phyloP scores from a whole-genome alignment of 257 asterid genomes.

The Thymus quinquecostatus region DNA sequence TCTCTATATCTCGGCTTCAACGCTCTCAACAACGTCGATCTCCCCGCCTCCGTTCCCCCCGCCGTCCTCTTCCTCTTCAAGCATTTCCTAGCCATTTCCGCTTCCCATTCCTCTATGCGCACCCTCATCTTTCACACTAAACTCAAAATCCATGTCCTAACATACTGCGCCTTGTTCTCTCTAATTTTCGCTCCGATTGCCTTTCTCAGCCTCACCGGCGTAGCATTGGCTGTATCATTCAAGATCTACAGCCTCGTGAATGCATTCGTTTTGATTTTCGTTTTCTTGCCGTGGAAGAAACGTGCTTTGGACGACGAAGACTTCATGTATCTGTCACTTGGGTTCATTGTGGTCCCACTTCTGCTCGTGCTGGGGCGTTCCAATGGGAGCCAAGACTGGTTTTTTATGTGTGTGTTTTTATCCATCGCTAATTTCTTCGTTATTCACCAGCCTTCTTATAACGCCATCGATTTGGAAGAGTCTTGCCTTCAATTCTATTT shows the following conservation, averaged over 20 bases:
- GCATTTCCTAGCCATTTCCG: conserved; percentile 5
- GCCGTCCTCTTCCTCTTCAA: conserved; percentile 14
- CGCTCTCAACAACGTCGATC: neutral
- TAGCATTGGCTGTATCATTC: no score
- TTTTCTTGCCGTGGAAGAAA: neutral
- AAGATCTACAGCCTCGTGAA: neutral
- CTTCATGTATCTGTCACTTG: neutral
- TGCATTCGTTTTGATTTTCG: neutral
- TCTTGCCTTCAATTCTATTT: neutral
- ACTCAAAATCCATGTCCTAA: neutral
- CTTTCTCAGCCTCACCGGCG: neutral
- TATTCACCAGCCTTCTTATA: neutral
- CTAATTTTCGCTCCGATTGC: neutral
- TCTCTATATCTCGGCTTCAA: neutral
- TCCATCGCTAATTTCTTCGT: neutral
- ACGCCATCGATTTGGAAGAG: neutral
- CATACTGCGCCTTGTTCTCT: neutral
- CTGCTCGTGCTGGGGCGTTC: neutral
- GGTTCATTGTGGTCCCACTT: neutral
- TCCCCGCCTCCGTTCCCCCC: conserved; percentile 9
- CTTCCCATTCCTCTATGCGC: neutral
- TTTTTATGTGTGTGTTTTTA: neutral
- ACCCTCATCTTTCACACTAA: neutral
- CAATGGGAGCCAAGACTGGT: neutral
- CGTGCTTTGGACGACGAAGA: neutral